A percentile compares a stretch with the other conserved stretches of the same genome.
These are phyloP conservation scores for Ogataea philodendri DNA, from an alignment of 805 yeast species.

Conservation along the genomic window DNA sequence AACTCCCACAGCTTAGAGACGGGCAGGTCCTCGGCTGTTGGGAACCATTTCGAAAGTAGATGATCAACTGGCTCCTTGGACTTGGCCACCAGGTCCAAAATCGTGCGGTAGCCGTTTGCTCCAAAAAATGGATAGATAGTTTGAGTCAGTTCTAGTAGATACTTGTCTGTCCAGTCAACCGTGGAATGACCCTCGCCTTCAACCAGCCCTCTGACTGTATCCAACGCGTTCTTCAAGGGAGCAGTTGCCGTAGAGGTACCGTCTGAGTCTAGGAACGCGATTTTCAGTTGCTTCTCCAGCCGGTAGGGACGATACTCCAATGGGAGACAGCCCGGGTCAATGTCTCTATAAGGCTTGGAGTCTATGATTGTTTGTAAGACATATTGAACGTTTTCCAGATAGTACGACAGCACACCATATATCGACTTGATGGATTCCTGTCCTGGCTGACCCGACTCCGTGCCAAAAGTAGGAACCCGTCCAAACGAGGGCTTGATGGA, in stretches of 20 bases:
- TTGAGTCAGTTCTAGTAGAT: constrained; percentile 44
- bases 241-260: constrained; percentile 47
- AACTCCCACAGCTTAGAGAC: constrained; percentile 40
- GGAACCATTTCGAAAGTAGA: constrained; percentile 31
- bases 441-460: constrained; percentile 42
- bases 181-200: constrained; percentile 49
- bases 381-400: constrained; percentile 48
- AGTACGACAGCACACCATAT: constrained; percentile 52
- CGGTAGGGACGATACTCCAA: constrained; percentile 5
- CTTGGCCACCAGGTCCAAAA: constrained; percentile 36
- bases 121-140: constrained; percentile 38
- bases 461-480: constrained; percentile 35
- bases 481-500: constrained; percentile 52
- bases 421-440: constrained; percentile 58
- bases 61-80: constrained; percentile 43
- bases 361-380: constrained; percentile 39
- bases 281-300: constrained; percentile 32
- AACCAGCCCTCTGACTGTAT: constrained; percentile 31
- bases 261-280: constrained; percentile 44
- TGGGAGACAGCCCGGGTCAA: constrained; percentile 12
- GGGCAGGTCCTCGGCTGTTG: constrained; percentile 34
- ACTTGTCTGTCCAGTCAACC: constrained; percentile 47
- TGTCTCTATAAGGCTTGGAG: constrained; percentile 44
- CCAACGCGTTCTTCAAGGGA: constrained; percentile 46
- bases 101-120: constrained; percentile 39